Evolutionary conservation across 768 basidiomycete genomes (phyloP).

Genomic region (Steccherinum ochraceum): DNA sequence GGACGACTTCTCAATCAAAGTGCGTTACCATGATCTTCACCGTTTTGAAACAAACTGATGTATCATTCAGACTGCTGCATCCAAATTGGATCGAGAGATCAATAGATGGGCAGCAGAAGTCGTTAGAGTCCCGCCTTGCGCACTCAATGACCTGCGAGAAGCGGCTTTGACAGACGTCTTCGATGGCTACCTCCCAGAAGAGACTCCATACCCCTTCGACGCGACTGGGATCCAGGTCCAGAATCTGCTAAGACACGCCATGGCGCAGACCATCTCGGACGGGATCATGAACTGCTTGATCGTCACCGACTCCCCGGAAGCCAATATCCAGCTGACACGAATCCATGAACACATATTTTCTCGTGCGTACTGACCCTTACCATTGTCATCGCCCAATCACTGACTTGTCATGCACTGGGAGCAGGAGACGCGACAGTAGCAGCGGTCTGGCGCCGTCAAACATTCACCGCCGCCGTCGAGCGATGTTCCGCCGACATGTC

Average conservation of each 20-base stretch:
- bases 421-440: conserved; percentile 85
- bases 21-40: conserved; percentile 30
- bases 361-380: conserved; percentile 41
- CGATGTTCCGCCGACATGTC: conserved; percentile 68
- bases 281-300: conserved; percentile 83
- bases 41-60: no score
- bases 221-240: conserved; percentile 65
- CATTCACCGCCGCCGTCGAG: conserved; percentile 83
- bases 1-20: conserved; percentile 88
- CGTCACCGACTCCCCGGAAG: conserved; percentile 79
- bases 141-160: conserved; percentile 46
- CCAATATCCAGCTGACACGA: conserved; percentile 76
- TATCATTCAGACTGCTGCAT: conserved; percentile 61
- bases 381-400: no score
- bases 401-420: not conserved
- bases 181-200: conserved; percentile 39
- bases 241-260: conserved; percentile 72
- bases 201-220: conserved; percentile 22
- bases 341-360: conserved; percentile 87
- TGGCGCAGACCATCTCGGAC: conserved; percentile 69
- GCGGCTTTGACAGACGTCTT: conserved; percentile 57
- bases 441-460: conserved; percentile 84
- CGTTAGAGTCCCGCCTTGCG: conserved; percentile 49
- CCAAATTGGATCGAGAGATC: conserved; percentile 73
- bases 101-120: conserved; percentile 86